Percentiles rank a stretch among this genome's conserved stretches.
Evolutionary conservation across 164 flowering plant species (phyloP).

Genomic region (Magnolia kwangsiensis): DNA sequence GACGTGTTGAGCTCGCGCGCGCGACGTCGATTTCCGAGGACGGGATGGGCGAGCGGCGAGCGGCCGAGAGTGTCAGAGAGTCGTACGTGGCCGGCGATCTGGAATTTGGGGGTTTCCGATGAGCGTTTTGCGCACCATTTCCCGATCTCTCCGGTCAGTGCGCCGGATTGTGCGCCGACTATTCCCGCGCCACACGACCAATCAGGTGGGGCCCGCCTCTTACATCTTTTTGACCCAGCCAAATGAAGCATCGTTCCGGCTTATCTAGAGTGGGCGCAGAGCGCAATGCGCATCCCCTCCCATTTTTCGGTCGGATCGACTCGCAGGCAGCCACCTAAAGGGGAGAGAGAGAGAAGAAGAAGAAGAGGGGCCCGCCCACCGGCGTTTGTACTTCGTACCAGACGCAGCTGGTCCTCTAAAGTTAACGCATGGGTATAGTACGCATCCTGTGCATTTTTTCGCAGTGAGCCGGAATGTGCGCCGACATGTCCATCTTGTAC

Average conservation of each 20-base stretch:
- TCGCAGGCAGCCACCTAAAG: background rate
- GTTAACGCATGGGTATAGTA: background rate
- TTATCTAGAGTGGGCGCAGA: background rate
- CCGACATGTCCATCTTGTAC: background rate
- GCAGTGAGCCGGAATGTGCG: constrained; percentile 4
- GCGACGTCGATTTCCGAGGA: background rate
- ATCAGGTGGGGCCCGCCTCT: background rate
- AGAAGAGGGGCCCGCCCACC: background rate
- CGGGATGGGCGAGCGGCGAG: background rate
- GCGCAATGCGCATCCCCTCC: background rate
- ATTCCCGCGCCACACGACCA: constrained; percentile 17
- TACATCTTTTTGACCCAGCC: background rate
- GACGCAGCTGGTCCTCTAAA: background rate
- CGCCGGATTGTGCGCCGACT: constrained; percentile 27
- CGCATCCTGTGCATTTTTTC: background rate
- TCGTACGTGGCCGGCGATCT: constrained; percentile 11
- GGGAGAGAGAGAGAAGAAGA: background rate
- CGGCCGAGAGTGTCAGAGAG: background rate
- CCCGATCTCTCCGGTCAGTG: constrained; percentile 18
- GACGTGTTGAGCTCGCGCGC: background rate
- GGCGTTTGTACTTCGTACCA: background rate
- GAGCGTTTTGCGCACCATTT: background rate
- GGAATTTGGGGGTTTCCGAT: background rate
- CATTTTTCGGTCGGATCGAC: background rate
- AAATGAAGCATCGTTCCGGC: background rate